Base-by-base conservation (phyloP, 345 rosid genomes). In the Arabidopsis arenosa region DNA sequence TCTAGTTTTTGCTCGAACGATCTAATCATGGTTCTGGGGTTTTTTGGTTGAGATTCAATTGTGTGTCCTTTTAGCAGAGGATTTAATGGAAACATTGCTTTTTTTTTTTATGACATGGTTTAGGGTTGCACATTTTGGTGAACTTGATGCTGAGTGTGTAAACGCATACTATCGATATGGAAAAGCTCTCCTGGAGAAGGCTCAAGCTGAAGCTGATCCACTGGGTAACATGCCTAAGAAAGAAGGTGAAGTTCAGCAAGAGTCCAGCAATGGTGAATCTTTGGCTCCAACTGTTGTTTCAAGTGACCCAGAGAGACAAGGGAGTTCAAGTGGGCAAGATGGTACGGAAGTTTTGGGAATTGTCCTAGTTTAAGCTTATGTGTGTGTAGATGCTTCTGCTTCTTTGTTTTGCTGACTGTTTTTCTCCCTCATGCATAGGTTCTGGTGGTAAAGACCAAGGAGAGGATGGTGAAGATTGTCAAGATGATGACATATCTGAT, bases 191-290 rank as follows among this genome's bases (percentile, higher is more conserved):
- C 72, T 93, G 65, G 89, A 84, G 65, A 93, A 93, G 83, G 98
- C 96, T 72, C 97, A 90, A 55, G 97, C 92, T 73, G 97, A 93
- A 85, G 83, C 94, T 61, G 99, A 89, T 86, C 97, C 97, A 15
- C 70, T 91, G 79, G 99, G 79, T 64, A 54, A 83, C 73, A 78
- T 93, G 67, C 89, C 98, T 1, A 86, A 88, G 82, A 92, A 86
- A 83, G 93, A 86, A 26, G 79, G 52, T 66, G 72, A 84, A 70
- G 9, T 55, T 83, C 73, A 66, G 58, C 81, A 79, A 47, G 74
- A 68, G 55, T 68, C 78, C 39, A 62, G 48, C 39, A 78, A 79
- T 30, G 85, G 83, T 37, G 97, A 82, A 72, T 70, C 95, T 35
- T 44, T 85, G 80, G 62, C 79, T 40, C 84, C 92, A 9, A 45